Evolutionary conservation across 2,329 filamentous ascomycete genomes (phyloP).

Genomic region (Ophiostoma australiae): DNA sequence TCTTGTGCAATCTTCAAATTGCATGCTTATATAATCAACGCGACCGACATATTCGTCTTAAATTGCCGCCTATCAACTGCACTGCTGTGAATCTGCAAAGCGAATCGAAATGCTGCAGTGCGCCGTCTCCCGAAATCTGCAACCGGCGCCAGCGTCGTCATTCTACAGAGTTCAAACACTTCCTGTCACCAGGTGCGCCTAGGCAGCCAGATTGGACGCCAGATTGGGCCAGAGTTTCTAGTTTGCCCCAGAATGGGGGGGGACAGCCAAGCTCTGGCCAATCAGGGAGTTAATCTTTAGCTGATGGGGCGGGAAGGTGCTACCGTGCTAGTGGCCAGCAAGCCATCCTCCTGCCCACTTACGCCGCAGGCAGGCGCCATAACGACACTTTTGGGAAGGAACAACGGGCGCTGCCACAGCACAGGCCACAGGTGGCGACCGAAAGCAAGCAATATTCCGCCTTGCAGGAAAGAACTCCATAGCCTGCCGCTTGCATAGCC

Average conservation of each 20-base stretch:
- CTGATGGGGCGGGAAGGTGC: slow-evolving; percentile 20
- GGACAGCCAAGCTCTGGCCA: slow-evolving; percentile 22
- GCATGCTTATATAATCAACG: not conserved
- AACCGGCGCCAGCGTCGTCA: slow-evolving; percentile 22
- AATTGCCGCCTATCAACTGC: not conserved
- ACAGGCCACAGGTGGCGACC: not conserved
- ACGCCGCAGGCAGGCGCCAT: slow-evolving; percentile 19
- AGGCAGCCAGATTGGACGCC: slow-evolving; percentile 23
- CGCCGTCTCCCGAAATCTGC: not conserved
- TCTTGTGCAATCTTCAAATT: not conserved
- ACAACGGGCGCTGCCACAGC: not conserved
- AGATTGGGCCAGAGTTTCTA: not conserved
- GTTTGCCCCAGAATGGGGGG: not conserved
- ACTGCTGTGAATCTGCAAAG: not conserved
- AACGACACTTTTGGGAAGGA: slow-evolving; percentile 6
- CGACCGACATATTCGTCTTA: not conserved
- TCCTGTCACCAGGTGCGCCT: slow-evolving; percentile 10
- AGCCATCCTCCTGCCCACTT: slow-evolving; percentile 19
- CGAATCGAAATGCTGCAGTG: not conserved
- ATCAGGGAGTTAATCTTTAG: slow-evolving; percentile 22
- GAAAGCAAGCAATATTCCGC: not conserved
- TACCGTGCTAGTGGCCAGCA: slow-evolving; percentile 17
- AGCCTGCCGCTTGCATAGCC: not conserved
- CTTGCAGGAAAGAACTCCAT: not conserved
- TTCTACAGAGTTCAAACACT: slow-evolving; percentile 10